Evolutionary conservation across 306 rosid species (phyloP), one percentile per base, ranked within the genome.

Genomic region (Rubus parviflorus): DNA sequence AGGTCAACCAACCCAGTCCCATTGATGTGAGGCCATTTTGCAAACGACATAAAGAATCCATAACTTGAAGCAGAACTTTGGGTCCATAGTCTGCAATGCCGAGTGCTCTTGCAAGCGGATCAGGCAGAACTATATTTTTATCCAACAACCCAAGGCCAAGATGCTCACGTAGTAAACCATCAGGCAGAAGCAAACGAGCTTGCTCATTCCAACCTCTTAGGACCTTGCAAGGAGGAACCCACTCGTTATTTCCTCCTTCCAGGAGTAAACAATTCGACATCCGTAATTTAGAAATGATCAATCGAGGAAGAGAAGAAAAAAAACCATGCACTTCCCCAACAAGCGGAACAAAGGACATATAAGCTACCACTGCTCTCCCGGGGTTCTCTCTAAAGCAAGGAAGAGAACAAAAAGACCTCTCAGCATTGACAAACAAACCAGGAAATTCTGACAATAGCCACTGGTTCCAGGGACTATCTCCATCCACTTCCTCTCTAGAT

Each of bases 401-500:
- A 86, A 92, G 96, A 77, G 77, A 83, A 79, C 97, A 92, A 66
- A 95, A 95, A 76, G 89, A 88, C 70, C 79, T 90, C 82, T 73
- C 89, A 12, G 97, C 97, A 75, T 83, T 78, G 82, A 95, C 91
- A 89, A 95, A 92, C 85, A 95, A 89, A 83, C 79, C 83, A 47
- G 98, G 98, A 85, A 92, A 92, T 85, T 95, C 92, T 4, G 96
- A 89, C 85, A 92, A 81, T 49, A 95, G 84, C 97, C 97, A 95
- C 80, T 95, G 98, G 75, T 95, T 95, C 98, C 98, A 95, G 60
- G 93, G 89, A 83, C 97, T 95, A 78, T 89, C 89, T 46, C 97
- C 98, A 69, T 92, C 97, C 68, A 95, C 98, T 82, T 95, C 98
- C 87, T 95, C 98, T 82, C 98, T 87, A 58, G 98, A 95, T 37